phyloP scores from a whole-genome alignment of 345 rosid genomes.

The Citrus australasica region DNA sequence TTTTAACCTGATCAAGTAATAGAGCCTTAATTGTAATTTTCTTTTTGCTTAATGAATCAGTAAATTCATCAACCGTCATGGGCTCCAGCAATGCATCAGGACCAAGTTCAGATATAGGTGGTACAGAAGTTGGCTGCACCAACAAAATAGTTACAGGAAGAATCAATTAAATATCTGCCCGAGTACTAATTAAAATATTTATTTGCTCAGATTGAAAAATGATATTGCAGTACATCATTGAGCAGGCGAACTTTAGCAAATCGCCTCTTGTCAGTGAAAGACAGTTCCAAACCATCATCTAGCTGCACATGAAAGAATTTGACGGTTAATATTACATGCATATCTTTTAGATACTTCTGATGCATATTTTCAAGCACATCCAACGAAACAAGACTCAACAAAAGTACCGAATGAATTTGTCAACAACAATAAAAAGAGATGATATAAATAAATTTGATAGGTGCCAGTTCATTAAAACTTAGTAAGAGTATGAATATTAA shows the following conservation, averaged over 20 bases:
- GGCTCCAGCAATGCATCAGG: conserved; percentile 93
- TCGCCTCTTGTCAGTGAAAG: conserved; percentile 96
- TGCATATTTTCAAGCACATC: background rate
- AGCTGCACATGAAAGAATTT: conserved; percentile 50
- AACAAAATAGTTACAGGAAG: conserved; percentile 14
- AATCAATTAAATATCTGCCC: background rate
- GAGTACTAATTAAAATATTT: background rate
- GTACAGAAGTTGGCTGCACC: conserved; percentile 67
- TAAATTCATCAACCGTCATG: conserved; percentile 59
- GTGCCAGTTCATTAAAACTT: background rate
- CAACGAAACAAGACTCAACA: background rate
- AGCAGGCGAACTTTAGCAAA: conserved; percentile 92
- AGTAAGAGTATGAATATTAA: background rate
- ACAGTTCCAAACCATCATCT: conserved; percentile 92
- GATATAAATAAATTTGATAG: background rate
- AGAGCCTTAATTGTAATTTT: conserved; percentile 74
- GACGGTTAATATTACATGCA: background rate
- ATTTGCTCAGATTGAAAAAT: background rate
- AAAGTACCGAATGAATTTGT: background rate
- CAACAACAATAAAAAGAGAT: background rate
- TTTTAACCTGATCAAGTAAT: conserved; percentile 79
- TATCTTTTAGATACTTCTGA: background rate
- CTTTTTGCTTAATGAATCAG: conserved; percentile 60
- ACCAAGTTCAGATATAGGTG: conserved; percentile 94
- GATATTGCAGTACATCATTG: conserved; percentile 39